Conservation (phyloP, 768 basidiomycete species). For the Hericium alpestre region DNA sequence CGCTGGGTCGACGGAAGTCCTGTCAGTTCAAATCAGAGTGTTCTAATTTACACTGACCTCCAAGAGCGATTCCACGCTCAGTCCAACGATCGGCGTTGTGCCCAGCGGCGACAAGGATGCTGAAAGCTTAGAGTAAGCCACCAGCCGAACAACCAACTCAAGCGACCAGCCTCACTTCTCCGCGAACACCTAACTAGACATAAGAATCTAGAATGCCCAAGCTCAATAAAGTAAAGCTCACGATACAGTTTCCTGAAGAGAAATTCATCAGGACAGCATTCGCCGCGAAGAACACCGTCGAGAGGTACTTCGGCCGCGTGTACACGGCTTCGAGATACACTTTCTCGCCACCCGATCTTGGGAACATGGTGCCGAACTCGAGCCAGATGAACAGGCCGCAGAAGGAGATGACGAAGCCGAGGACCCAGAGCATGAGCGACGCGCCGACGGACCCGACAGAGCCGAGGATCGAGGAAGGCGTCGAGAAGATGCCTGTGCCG, state of each 20-base stretch:
- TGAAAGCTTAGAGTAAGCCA: neutral
- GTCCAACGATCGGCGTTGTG: neutral
- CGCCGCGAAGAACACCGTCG: constrained; percentile 24
- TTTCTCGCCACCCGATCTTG: constrained; percentile 53
- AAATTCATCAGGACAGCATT: constrained; percentile 23
- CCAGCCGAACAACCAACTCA: neutral
- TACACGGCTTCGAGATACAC: constrained; percentile 48
- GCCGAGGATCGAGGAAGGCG: constrained; percentile 45
- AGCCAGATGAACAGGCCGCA: constrained; percentile 56
- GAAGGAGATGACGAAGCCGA: constrained; percentile 41
- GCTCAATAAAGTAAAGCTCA: constrained; percentile 3
- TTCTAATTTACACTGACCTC: neutral
- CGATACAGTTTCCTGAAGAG: constrained; percentile 18
- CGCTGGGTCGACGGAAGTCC: constrained; percentile 21
- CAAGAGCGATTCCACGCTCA: neutral
- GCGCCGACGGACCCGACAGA: constrained; percentile 53
- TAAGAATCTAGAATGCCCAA: neutral
- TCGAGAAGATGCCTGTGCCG: constrained; percentile 55
- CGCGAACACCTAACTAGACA: neutral
- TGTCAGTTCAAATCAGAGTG: neutral
- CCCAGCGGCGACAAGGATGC: neutral
- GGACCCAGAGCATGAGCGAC: constrained; percentile 53
- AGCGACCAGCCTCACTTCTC: neutral
- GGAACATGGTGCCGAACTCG: constrained; percentile 52
- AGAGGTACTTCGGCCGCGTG: constrained; percentile 21